Base-by-base conservation (phyloP, 2,329 filamentous ascomycete species). In the Lecanicillium sp. region DNA sequence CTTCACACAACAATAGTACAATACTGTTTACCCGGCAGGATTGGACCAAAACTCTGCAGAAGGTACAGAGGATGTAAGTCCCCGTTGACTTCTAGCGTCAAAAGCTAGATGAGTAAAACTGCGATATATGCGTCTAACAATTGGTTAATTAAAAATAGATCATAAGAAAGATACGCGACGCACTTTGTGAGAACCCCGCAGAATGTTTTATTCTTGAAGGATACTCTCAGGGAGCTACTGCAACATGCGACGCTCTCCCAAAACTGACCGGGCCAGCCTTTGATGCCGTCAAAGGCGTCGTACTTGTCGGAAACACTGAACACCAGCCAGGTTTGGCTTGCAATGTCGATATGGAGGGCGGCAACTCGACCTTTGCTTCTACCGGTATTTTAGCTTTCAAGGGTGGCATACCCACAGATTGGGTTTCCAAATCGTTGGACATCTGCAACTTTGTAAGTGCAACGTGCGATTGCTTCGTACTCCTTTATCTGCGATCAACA, bases 171-270 rank as follows among this genome's bases (percentile, higher is more conserved):
- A 25, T 38, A 12, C 7, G 18, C 2, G 36, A 38, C 14, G 3
- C 18, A 17, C 17, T 38, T 2, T 15, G 27, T 8, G 15, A 32
- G 29, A 27, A 38, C 16, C 17, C 19, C 2, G 18, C 29, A 13
- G 36, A 18, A 15, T 38, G 36, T 29, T 32, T 38, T n/a, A 38
- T 38, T 20, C 29, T 38, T 11, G 29, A 38, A 22, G 36, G 36
- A 13, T 38, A 38, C 29, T 38, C 36, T n/a, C 36, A 38, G n/a
- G 36, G 36, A 18, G 36, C 36, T 16, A 19, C 29, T 22, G 29
- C 29, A 9, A 33, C 29, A 4, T 29, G 29, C 29, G 36, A 38
- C 20, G 36, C 36, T 13, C 36, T 38, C 5, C 36, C 36, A 9
- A 14, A 27, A 14, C 36, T 38, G 6, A 15, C 17, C 4, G 36